Conservation (phyloP, 441 rosid genomes). For the Theobroma grandiflorum region DNA sequence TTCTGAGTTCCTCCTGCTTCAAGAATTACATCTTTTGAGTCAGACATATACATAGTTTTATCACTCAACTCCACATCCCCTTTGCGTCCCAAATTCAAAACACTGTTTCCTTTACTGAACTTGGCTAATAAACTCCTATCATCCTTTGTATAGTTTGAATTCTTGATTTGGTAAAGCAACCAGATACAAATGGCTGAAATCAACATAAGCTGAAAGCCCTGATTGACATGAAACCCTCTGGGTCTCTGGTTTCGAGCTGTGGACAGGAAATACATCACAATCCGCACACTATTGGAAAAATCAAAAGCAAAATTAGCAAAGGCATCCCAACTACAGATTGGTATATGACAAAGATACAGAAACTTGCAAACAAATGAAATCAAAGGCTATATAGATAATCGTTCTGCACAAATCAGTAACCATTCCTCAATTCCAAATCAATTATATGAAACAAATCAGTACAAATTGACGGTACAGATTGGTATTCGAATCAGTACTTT, state of each 20-base stretch:
- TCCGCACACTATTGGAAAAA: not conserved
- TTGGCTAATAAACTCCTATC: not conserved
- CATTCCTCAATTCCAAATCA: not conserved
- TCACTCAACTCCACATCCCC: not conserved
- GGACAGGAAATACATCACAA: conserved; percentile 1
- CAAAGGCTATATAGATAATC: not conserved
- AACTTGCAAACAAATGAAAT: not conserved
- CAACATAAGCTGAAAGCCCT: not conserved
- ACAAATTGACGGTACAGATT: not conserved
- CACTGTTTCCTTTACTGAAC: not conserved
- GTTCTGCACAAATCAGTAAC: not conserved
- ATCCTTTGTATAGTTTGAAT: not conserved
- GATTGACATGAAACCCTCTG: conserved; percentile 11
- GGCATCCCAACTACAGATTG: not conserved
- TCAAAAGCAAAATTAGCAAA: not conserved
- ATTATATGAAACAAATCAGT: not conserved
- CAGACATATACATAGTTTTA: not conserved
- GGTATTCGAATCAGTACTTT: not conserved
- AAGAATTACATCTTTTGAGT: not conserved
- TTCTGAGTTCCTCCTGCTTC: conserved; percentile 4
- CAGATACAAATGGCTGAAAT: conserved; percentile 1
- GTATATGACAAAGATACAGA: not conserved
- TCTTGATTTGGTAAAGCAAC: conserved; percentile 25
- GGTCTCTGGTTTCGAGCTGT: conserved; percentile 12
- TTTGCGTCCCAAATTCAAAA: conserved; percentile 11